Evolutionary conservation across 257 asterid genomes (phyloP), one percentile per base, ranked within the genome.

Genomic region (Scutellaria barbata): DNA sequence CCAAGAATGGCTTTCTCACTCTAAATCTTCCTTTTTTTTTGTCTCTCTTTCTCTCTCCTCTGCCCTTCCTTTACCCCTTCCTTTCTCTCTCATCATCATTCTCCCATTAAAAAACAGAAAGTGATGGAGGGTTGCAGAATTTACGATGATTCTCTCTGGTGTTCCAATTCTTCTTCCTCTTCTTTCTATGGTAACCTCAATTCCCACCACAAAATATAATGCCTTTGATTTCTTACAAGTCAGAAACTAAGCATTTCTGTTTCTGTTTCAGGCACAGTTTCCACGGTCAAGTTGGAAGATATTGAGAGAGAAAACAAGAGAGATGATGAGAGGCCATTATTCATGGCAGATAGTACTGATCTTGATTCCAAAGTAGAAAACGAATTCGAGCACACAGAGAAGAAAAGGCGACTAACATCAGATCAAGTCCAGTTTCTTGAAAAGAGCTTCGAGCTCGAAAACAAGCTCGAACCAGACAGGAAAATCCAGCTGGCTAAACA

Each of bases 401-500:
- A 92, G 73, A 90, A 92, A 71, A 82, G 96, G 79, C 81, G 96
- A 6, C 92, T 92, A 18, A 37, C 63, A 10, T 74, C 86, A 1
- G 85, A 84, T 53, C 98, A 92, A 67, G 98, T 90, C 10, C 84
- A 68, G 72, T 85, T 85, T 63, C 96, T 92, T 20, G 98, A 92
- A 74, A 90, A 71, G 66, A 88, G 92, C 56, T 92, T 92, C 60
- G 98, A 88, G 43, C 81, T 85, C 37, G 98, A 90, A 3, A 90
- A 92, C 76, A 92, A 90, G 74, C 93, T 92, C 18, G 98, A 90
- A 43, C 98, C 98, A 1, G 92, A 90, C 39, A 77, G 96, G 47
- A 92, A 92, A 73, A 70, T 63, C 63, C 85, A 85, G 70, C 89
- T 92, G 14, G 96, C 98, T 10, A 82, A 85, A 63, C 88, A 88